Evolutionary conservation across 176 grass and related monocot genomes (phyloP), one percentile per base, ranked within the genome.

Genomic region (Ensete glaucum): DNA sequence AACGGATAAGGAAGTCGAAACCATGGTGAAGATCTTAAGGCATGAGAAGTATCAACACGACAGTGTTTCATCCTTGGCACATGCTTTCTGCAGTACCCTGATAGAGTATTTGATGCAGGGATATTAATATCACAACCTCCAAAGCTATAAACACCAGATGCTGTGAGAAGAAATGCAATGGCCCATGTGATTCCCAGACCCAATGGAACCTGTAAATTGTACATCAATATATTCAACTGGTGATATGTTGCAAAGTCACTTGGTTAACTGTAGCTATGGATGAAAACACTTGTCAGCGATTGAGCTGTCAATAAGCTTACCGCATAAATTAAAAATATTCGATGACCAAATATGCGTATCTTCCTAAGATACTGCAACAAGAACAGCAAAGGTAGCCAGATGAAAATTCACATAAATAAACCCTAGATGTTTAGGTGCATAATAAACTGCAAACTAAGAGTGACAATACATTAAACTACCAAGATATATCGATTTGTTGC

Each of bases 171-270:
- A 17, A 99, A 89, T 87, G 96, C 86, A 76, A 95, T 64, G 62
- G 82, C 82, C 96, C 96, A 99, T 81, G 96, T 95, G 79, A 99
- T 91, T 81, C 86, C 96, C 77, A 99, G 79, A 54, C 85, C 86
- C 54, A 99, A 66, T 78, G 96, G 88, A 91, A 99, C 91, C 91
- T 99, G 88, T 50, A 64, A 67, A 66, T 43, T 43, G 4, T 43
- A 6, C 34, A 43, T 43, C 34, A 43, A 43, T 43, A 43, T 43
- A 43, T 43, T 43, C 34, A 43, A 43, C 34, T 4, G 4, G 34
- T 43, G 4, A 43, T 43, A 43, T 43, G 4, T 43, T 43, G 34
- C 34, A 43, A 43, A 43, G 34, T 43, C 34, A 43, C 34, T 43
- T 43, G 34, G 34, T 43, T 43, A 43, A 43, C 34, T 43, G 6